These are phyloP conservation scores for Ophiosphaerella korrae DNA, from an alignment of 2,329 filamentous ascomycete species.

Conservation along the genomic window DNA sequence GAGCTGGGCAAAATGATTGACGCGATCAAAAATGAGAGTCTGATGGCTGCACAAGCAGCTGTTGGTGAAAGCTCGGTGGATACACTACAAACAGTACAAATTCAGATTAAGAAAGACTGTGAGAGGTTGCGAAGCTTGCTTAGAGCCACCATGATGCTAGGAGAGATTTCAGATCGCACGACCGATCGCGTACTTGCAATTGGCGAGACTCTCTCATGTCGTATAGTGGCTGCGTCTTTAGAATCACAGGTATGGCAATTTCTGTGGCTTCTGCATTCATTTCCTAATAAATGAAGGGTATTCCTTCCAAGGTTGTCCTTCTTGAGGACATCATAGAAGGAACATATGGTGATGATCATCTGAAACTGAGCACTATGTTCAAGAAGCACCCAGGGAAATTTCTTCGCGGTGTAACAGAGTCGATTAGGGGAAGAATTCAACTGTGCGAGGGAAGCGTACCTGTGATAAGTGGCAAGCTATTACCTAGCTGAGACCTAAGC, in stretches of 20 bases:
- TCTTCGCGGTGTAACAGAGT: constrained; percentile 13
- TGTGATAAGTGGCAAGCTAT: constrained; percentile 57
- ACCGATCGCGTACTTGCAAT: constrained; percentile 14
- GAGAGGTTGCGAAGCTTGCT: constrained; percentile 74
- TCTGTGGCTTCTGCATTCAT: too few relatives aligned
- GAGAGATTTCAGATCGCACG: constrained; percentile 14
- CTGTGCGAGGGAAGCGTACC: constrained; percentile 48
- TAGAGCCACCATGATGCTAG: constrained; percentile 52
- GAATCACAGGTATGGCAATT: constrained; percentile 4
- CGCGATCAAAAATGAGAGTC: constrained; percentile 83
- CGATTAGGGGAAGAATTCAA: constrained; percentile 45
- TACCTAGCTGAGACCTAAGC: neutral
- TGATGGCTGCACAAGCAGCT: constrained; percentile 56
- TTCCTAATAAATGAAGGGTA: constrained; percentile 3
- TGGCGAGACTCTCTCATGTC: constrained; percentile 14
- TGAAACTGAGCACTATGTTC: constrained; percentile 49
- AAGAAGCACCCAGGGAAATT: constrained; percentile 43
- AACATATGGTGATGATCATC: constrained; percentile 54
- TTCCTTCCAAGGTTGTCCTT: constrained; percentile 6
- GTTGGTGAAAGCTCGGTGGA: constrained; percentile 64
- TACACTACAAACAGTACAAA: constrained; percentile 61
- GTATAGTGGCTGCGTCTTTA: constrained; percentile 10
- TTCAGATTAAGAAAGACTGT: constrained; percentile 62
- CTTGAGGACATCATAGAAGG: constrained; percentile 30
- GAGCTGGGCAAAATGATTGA: constrained; percentile 69